Evolutionary conservation across 805 yeast genomes (phyloP).

Genomic region (Danielozyma ontarioensis): DNA sequence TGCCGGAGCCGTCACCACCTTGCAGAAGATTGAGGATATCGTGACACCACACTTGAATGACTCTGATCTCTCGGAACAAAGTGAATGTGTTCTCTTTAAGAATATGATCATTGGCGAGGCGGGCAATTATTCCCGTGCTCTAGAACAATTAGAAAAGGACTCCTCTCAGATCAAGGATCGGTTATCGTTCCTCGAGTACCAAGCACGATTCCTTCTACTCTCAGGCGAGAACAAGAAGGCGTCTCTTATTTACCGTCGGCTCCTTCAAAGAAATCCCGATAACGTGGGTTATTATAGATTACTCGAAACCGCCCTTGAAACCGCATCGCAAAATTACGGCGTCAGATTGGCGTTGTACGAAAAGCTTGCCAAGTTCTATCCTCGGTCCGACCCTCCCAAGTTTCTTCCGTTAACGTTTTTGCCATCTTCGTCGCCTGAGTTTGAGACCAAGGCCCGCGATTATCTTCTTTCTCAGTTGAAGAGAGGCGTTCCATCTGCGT

Average conservation of each 20-base stretch:
- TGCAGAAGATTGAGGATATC: conserved; percentile 70
- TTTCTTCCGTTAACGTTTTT: conserved; percentile 74
- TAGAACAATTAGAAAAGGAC: conserved; percentile 51
- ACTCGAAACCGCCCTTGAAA: conserved; percentile 62
- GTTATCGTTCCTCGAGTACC: conserved; percentile 56
- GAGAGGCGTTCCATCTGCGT: conserved; percentile 87
- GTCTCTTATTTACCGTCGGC: conserved; percentile 56
- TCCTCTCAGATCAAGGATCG: conserved; percentile 51
- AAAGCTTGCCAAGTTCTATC: conserved; percentile 65
- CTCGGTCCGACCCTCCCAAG: conserved; percentile 76
- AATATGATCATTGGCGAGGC: conserved; percentile 57
- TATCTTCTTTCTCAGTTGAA: conserved; percentile 61
- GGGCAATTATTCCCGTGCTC: conserved; percentile 62
- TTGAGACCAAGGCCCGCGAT: conserved; percentile 39
- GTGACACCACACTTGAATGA: conserved; percentile 65
- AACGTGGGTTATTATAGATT: conserved; percentile 57
- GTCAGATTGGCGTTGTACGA: conserved; percentile 55
- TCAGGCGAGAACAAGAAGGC: conserved; percentile 61
- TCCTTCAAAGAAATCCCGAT: conserved; percentile 85
- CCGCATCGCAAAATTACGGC: conserved; percentile 14
- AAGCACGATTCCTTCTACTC: conserved; percentile 58
- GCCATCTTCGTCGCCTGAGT: conserved; percentile 44
- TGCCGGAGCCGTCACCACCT: conserved; percentile 63
- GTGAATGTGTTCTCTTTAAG: conserved; percentile 74
- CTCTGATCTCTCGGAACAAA: conserved; percentile 67